Evolutionary conservation across 768 basidiomycete genomes (phyloP).

Genomic region (Rhizopogon sp.): DNA sequence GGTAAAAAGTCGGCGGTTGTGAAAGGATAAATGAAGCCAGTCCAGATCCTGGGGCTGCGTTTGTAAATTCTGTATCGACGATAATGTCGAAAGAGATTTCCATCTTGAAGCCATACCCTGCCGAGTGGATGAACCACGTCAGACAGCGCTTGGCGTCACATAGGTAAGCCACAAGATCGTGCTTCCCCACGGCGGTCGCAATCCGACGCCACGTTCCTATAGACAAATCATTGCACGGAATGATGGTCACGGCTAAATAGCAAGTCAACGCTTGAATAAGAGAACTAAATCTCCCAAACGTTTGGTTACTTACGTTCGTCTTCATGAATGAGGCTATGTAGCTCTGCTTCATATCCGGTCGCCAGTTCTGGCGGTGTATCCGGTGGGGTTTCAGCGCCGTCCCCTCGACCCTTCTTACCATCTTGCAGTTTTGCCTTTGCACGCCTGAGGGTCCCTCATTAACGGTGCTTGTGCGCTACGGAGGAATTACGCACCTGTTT

Average conservation of each 20-base stretch:
- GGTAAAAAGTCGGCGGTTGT: slow-evolving; percentile 62
- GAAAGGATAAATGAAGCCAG: slow-evolving; percentile 62
- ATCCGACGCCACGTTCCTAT: slow-evolving; percentile 80
- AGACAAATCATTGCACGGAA: slow-evolving; percentile 69
- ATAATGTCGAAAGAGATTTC: slow-evolving; percentile 70
- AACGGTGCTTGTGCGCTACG: not conserved
- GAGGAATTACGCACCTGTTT: slow-evolving; percentile 45
- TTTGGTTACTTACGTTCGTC: slow-evolving; percentile 55
- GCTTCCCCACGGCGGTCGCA: slow-evolving; percentile 44
- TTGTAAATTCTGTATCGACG: slow-evolving; percentile 49
- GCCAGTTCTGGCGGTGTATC: slow-evolving; percentile 49
- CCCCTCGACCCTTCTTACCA: slow-evolving; percentile 41
- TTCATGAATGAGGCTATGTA: slow-evolving; percentile 68
- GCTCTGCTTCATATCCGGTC: slow-evolving; percentile 50
- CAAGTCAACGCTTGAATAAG: not conserved
- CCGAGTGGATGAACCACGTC: slow-evolving; percentile 76
- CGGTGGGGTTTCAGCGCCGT: slow-evolving; percentile 34
- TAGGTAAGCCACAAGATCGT: slow-evolving; percentile 73
- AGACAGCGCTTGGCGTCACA: slow-evolving; percentile 63
- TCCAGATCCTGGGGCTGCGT: slow-evolving; percentile 49
- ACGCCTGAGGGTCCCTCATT: slow-evolving; percentile 41
- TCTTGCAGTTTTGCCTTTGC: slow-evolving; percentile 78
- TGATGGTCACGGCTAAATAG: slow-evolving; percentile 59
- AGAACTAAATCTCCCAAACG: not conserved
- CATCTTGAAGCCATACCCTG: slow-evolving; percentile 79